Conservation (phyloP, 129 eudicot species). For the Mikania micrantha region DNA sequence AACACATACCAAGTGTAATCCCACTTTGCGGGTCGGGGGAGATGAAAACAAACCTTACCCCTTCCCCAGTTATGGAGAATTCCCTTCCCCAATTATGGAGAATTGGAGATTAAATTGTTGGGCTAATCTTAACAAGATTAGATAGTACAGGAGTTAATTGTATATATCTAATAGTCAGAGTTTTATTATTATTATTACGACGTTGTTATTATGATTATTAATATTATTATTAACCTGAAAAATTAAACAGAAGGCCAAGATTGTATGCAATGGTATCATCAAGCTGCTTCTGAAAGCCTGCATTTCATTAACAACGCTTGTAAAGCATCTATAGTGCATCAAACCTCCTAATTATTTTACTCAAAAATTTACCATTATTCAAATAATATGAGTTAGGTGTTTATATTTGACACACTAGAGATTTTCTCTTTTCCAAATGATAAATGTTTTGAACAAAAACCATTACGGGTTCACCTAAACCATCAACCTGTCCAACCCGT, state of each 20-base stretch:
- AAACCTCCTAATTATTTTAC: not conserved
- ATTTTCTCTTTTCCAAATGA: not conserved
- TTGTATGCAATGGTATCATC: constrained; percentile 79
- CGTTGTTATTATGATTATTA: too few species aligned
- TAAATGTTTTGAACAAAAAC: not conserved
- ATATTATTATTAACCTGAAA: too few species aligned
- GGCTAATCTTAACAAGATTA: too few species aligned
- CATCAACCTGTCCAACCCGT: not conserved
- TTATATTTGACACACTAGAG: not conserved
- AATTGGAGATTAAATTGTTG: too few species aligned
- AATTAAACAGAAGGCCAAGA: constrained; percentile 62
- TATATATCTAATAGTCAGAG: too few species aligned
- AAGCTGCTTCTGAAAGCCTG: constrained; percentile 89
- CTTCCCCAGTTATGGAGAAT: too few species aligned
- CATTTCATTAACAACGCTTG: constrained; percentile 7
- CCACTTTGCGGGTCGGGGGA: too few species aligned
- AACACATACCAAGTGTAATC: too few species aligned
- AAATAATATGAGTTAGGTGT: not conserved
- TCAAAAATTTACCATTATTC: not conserved
- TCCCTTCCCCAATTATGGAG: too few species aligned
- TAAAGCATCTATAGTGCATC: not conserved
- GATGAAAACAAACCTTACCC: too few species aligned
- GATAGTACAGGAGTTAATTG: too few species aligned
- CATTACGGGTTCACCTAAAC: not conserved
- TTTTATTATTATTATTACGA: too few species aligned